A percentile compares a stretch with the other conserved stretches of the same genome.
Evolutionary conservation across 108 stramenopile species (phyloP).

Genomic region (Cyclotella cryptica): DNA sequence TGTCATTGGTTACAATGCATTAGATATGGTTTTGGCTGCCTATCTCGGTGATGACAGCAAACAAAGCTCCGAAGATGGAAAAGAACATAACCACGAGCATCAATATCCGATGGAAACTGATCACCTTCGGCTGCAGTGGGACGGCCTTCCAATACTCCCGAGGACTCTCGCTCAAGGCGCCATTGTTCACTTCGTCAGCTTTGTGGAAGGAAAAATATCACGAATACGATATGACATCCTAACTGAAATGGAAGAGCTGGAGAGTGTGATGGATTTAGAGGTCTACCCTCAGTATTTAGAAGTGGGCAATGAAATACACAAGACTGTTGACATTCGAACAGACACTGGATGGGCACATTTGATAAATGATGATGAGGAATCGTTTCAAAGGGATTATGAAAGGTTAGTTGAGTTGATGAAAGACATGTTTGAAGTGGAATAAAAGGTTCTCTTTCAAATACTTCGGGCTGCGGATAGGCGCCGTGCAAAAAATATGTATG

Average conservation of each 20-base stretch:
- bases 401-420: slow-evolving; percentile 82
- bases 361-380: slow-evolving; percentile 70
- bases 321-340: slow-evolving; percentile 73
- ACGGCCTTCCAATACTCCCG: slow-evolving; percentile 64
- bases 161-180: slow-evolving; percentile 62
- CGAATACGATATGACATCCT: slow-evolving; percentile 60
- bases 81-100: slow-evolving; percentile 36
- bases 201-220: slow-evolving; percentile 61
- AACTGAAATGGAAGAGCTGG: slow-evolving; percentile 70
- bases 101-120: slow-evolving; percentile 37
- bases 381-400: slow-evolving; percentile 71
- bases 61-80: neutral
- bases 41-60: slow-evolving; percentile 54
- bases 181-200: slow-evolving; percentile 80
- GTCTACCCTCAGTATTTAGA: slow-evolving; percentile 72
- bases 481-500: neutral
- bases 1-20: slow-evolving; percentile 84
- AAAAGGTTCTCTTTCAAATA: neutral
- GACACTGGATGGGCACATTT: slow-evolving; percentile 90
- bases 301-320: slow-evolving; percentile 60
- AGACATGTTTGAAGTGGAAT: slow-evolving; percentile 67
- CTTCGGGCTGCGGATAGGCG: no score
- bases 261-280: slow-evolving; percentile 74
- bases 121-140: slow-evolving; percentile 59
- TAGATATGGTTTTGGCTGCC: slow-evolving; percentile 78